These are phyloP conservation scores for Globisporangium carolinianum DNA, from an alignment of 352 stramenopile genomes.

Conservation along the genomic window DNA sequence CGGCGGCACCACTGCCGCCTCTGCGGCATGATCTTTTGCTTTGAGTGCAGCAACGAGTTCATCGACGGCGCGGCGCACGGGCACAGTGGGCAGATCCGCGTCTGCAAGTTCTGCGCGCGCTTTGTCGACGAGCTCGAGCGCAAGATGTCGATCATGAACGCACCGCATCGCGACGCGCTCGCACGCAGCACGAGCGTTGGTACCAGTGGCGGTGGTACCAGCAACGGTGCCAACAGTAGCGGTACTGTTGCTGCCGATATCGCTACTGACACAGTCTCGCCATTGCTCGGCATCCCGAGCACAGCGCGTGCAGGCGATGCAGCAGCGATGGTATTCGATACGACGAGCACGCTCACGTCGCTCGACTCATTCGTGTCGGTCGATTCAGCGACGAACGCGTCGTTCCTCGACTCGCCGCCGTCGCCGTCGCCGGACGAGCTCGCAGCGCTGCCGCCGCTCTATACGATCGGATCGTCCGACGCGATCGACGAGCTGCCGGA, in stretches of 20 bases:
- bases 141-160: conserved; percentile 18
- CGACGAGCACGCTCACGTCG: background rate
- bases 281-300: conserved; percentile 3
- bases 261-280: conserved; percentile 7
- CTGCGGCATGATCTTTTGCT: conserved; percentile 83
- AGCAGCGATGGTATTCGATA: background rate
- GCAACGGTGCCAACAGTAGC: background rate
- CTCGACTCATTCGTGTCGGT: conserved; percentile 9
- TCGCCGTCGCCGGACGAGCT: background rate
- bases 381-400: conserved; percentile 4
- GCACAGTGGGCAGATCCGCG: conserved; percentile 47
- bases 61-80: conserved; percentile 53
- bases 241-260: too few relatives aligned
- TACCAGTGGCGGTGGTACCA: conserved; percentile 3
- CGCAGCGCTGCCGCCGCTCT: conserved; percentile 13
- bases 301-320: background rate
- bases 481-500: conserved; percentile 7
- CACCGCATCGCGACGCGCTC: conserved; percentile 6
- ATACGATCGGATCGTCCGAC: conserved; percentile 28
- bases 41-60: conserved; percentile 77
- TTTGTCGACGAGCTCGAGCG: conserved; percentile 38
- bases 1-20: conserved; percentile 83
- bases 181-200: conserved; percentile 6
- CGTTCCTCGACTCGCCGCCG: conserved; percentile 12
- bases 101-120: conserved; percentile 70